Conservation (phyloP, 139 green algal genomes). For the Chlamydomonas schloesseri region DNA sequence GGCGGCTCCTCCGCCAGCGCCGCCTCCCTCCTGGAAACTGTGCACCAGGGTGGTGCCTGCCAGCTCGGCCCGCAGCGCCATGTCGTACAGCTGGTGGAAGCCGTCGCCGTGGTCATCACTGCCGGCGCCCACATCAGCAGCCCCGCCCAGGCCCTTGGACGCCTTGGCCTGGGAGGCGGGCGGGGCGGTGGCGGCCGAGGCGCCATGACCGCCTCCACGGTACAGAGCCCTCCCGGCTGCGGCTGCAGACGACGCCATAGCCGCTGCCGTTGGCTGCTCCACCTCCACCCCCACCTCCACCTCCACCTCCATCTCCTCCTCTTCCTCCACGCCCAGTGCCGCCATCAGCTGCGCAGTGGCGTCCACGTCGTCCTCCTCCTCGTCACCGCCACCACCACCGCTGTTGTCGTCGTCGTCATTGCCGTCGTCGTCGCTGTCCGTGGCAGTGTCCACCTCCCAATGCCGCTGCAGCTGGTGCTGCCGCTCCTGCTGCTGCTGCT, state of each 20-base stretch:
- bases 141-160: too few species aligned
- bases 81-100: slow-evolving; percentile 30
- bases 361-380: background rate
- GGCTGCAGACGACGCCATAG: background rate
- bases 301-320: background rate
- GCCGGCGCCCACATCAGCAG: too few species aligned
- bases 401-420: background rate
- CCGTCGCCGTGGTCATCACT: background rate
- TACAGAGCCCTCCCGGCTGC: background rate
- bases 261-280: background rate
- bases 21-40: slow-evolving; percentile 25
- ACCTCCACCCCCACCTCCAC: background rate
- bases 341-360: slow-evolving; percentile 9
- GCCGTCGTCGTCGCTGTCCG: slow-evolving; percentile 61
- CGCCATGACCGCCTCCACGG: too few species aligned
- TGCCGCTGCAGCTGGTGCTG: background rate
- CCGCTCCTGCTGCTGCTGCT: background rate
- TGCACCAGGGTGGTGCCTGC: slow-evolving; percentile 21
- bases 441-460: slow-evolving; percentile 39
- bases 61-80: slow-evolving; percentile 26
- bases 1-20: background rate
- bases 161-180: background rate
- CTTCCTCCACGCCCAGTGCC: background rate
- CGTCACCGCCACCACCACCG: background rate
- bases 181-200: background rate